phyloP scores from a whole-genome alignment of 1,284 basidiomycete genomes.

The Cryptococcus sp. region DNA sequence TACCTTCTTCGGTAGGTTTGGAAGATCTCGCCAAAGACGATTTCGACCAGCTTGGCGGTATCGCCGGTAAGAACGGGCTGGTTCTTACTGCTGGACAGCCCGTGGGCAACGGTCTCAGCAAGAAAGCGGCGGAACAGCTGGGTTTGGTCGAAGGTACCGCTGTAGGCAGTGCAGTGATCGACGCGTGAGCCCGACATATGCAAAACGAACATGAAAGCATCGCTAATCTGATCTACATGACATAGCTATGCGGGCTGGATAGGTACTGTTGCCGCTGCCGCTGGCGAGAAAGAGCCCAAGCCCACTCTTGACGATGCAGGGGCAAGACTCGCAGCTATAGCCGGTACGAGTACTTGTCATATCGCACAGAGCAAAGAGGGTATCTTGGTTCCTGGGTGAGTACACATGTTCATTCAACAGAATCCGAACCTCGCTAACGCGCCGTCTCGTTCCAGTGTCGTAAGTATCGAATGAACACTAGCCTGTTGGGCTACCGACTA shows the following conservation, averaged over 20 bases:
- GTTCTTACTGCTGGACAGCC: slow-evolving; percentile 90
- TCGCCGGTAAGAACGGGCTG: slow-evolving; percentile 60
- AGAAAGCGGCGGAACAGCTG: slow-evolving; percentile 76
- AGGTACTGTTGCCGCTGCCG: slow-evolving; percentile 86
- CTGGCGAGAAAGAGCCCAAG: slow-evolving; percentile 56
- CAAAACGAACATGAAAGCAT: neutral
- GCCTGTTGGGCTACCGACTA: neutral
- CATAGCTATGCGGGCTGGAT: slow-evolving; percentile 95
- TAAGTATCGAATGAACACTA: slow-evolving; percentile 11
- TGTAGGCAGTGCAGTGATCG: slow-evolving; percentile 92
- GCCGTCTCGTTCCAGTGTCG: slow-evolving; percentile 23
- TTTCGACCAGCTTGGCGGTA: slow-evolving; percentile 77
- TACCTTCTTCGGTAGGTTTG: slow-evolving; percentile 32
- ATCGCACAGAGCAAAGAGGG: slow-evolving; percentile 79
- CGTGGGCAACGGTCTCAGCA: slow-evolving; percentile 79
- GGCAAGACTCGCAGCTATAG: slow-evolving; percentile 85
- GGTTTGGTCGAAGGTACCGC: slow-evolving; percentile 86
- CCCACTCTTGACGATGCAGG: slow-evolving; percentile 70
- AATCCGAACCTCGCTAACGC: neutral
- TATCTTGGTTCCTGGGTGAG: slow-evolving; percentile 76
- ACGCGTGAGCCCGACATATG: slow-evolving; percentile 65
- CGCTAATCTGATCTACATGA: neutral
- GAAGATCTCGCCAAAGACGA: slow-evolving; percentile 57
- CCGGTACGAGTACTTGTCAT: slow-evolving; percentile 95
- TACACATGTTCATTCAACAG: neutral